Conservation (phyloP, 805 yeast species). For the Candida nitratophila region DNA sequence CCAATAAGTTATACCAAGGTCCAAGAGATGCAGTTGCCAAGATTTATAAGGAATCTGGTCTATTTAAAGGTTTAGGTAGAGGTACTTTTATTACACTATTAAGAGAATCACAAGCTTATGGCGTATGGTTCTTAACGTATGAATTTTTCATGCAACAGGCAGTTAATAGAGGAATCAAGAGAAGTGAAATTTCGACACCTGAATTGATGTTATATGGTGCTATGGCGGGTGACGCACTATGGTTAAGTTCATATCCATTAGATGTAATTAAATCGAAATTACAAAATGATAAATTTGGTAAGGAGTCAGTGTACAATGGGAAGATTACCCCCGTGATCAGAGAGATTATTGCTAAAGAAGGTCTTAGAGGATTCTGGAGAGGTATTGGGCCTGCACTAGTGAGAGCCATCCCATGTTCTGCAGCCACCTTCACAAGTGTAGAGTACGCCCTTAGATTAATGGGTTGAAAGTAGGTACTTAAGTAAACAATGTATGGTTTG, state of each 20-base stretch:
- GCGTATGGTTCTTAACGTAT: slow-evolving; percentile 65
- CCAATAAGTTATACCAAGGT: slow-evolving; percentile 27
- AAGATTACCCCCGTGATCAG: slow-evolving; percentile 27
- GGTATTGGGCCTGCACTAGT: slow-evolving; percentile 53
- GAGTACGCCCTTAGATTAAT: slow-evolving; percentile 56
- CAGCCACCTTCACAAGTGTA: slow-evolving; percentile 74
- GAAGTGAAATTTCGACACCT: slow-evolving; percentile 46
- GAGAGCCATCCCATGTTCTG: slow-evolving; percentile 60
- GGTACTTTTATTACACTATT: slow-evolving; percentile 48
- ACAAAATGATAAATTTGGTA: slow-evolving; percentile 48
- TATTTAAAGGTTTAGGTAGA: slow-evolving; percentile 40
- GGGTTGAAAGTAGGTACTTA: too few relatives aligned
- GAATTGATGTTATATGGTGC: slow-evolving; percentile 56
- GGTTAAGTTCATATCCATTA: slow-evolving; percentile 50
- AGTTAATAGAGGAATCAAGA: slow-evolving; percentile 27
- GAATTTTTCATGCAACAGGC: slow-evolving; percentile 44
- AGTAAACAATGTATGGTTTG: too few relatives aligned
- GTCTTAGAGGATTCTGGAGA: slow-evolving; percentile 51
- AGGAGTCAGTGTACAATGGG: slow-evolving; percentile 35
- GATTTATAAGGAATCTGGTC: slow-evolving; percentile 37
- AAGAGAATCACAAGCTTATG: slow-evolving; percentile 67
- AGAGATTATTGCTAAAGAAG: slow-evolving; percentile 35
- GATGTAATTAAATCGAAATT: slow-evolving; percentile 45
- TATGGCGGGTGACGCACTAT: slow-evolving; percentile 58
- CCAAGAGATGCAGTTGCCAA: slow-evolving; percentile 36